These are phyloP conservation scores for Hansenula lynferdii DNA, from an alignment of 1,139 yeast species.

Conservation along the genomic window DNA sequence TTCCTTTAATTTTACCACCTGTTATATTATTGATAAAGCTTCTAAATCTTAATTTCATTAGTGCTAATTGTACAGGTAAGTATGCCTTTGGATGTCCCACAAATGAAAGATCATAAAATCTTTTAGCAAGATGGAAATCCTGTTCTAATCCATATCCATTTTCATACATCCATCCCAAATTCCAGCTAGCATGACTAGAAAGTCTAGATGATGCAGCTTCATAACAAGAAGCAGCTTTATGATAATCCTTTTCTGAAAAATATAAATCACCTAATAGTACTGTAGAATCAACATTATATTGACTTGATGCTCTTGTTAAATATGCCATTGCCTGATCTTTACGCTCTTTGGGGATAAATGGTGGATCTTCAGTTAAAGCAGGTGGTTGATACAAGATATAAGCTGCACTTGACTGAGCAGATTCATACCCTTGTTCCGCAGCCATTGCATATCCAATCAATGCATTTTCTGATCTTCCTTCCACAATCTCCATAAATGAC, in stretches of 20 bases:
- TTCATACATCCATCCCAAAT: slow-evolving; percentile 85
- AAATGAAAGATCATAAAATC: slow-evolving; percentile 69
- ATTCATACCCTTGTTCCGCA: slow-evolving; percentile 82
- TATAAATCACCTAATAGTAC: slow-evolving; percentile 78
- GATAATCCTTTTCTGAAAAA: slow-evolving; percentile 34
- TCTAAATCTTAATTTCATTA: slow-evolving; percentile 36
- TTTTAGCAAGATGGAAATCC: slow-evolving; percentile 79
- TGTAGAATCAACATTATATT: slow-evolving; percentile 64
- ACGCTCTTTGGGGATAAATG: slow-evolving; percentile 33
- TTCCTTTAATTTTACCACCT: slow-evolving; percentile 28
- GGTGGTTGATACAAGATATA: slow-evolving; percentile 64
- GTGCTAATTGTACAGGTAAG: slow-evolving; percentile 44
- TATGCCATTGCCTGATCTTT: slow-evolving; percentile 56
- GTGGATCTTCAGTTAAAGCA: slow-evolving; percentile 36
- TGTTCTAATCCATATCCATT: slow-evolving; percentile 72
- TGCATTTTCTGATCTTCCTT: slow-evolving; percentile 60
- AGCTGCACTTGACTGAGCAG: slow-evolving; percentile 78
- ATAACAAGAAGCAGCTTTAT: slow-evolving; percentile 59
- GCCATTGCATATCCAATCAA: slow-evolving; percentile 76
- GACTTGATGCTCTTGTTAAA: slow-evolving; percentile 65
- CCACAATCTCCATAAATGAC: slow-evolving; percentile 56
- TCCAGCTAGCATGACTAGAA: slow-evolving; percentile 74
- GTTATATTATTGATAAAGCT: slow-evolving; percentile 31
- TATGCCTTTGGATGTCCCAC: slow-evolving; percentile 33
- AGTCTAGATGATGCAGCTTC: slow-evolving; percentile 53